Percentiles rank a stretch among this genome's conserved stretches.
These are phyloP conservation scores for Polyplosphaeria fusca DNA, from an alignment of 495 filamentous ascomycete species.

Conservation along the genomic window DNA sequence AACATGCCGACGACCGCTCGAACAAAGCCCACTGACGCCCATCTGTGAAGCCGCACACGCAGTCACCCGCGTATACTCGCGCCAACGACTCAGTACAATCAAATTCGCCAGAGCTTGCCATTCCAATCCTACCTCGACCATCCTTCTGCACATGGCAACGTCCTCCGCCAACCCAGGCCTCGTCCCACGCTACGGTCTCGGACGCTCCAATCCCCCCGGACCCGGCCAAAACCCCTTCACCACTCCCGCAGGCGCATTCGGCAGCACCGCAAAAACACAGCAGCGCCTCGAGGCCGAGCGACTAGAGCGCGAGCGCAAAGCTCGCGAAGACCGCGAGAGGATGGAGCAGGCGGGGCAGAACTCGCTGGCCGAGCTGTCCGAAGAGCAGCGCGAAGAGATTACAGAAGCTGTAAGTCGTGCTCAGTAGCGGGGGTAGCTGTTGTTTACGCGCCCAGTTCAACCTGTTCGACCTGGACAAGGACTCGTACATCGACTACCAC, in stretches of 20 bases:
- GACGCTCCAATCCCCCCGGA: slow-evolving; percentile 12
- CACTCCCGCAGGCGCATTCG: slow-evolving; percentile 15
- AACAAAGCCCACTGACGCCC: no score
- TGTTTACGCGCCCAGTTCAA: slow-evolving; percentile 68
- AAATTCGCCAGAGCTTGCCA: no score
- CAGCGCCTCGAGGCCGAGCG: slow-evolving; percentile 41
- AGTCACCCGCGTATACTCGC: no score
- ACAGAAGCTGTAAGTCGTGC: slow-evolving; percentile 70
- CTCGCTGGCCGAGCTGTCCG: slow-evolving; percentile 55
- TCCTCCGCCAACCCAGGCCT: slow-evolving; percentile 21
- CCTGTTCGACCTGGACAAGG: slow-evolving; percentile 96
- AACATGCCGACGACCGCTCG: no score
- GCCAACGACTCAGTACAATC: no score
- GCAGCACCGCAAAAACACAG: slow-evolving; percentile 28
- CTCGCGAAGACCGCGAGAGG: slow-evolving; percentile 45
- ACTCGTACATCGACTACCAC: slow-evolving; percentile 91
- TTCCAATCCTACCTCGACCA: not conserved
- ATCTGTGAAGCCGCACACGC: no score
- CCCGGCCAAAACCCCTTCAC: slow-evolving; percentile 19
- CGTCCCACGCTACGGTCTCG: slow-evolving; percentile 18
- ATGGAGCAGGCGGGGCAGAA: slow-evolving; percentile 37
- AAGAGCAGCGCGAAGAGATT: slow-evolving; percentile 87
- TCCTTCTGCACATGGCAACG: slow-evolving; percentile 28
- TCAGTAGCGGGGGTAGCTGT: not conserved
- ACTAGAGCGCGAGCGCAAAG: slow-evolving; percentile 40